Conservation (phyloP, 192 early-diverging fungal genomes). For the Linnemannia hyalina region DNA sequence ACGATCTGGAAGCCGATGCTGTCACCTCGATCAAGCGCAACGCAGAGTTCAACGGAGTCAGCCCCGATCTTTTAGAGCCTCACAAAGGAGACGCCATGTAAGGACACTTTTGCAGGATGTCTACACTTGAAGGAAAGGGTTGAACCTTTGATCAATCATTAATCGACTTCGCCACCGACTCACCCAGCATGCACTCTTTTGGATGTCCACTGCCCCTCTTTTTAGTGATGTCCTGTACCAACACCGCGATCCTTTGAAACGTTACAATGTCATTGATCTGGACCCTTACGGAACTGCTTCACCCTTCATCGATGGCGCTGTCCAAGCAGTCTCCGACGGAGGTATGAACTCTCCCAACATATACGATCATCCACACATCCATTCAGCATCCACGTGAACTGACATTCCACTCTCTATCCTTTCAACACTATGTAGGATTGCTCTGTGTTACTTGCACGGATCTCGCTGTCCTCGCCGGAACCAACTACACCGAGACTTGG, state of each 20-base stretch:
- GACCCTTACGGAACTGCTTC: constrained; percentile 98
- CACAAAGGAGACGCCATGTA: constrained; percentile 91
- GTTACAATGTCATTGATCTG: constrained; percentile 91
- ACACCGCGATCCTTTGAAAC: constrained; percentile 63
- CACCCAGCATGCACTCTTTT: not conserved
- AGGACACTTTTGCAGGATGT: not conserved
- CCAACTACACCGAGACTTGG: constrained; percentile 88
- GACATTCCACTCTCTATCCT: not conserved
- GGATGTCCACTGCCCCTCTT: not conserved
- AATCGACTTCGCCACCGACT: not conserved
- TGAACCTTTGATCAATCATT: not conserved
- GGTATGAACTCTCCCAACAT: constrained; percentile 56
- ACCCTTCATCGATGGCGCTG: constrained; percentile 95
- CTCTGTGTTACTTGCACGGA: constrained; percentile 99
- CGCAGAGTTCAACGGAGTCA: constrained; percentile 84
- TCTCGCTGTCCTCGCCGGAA: constrained; percentile 93
- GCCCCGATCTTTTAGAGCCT: constrained; percentile 78
- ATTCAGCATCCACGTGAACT: not conserved
- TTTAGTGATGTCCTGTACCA: constrained; percentile 77
- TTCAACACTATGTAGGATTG: constrained; percentile 65
- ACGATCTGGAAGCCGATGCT: constrained; percentile 92
- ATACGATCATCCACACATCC: no score
- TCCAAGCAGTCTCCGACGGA: constrained; percentile 90
- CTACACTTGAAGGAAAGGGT: not conserved
- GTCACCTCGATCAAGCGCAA: constrained; percentile 92